A percentile compares a stretch with the other conserved stretches of the same genome.
Conservation (phyloP, 192 early-diverging fungal species). For the Coemansia sp. region DNA sequence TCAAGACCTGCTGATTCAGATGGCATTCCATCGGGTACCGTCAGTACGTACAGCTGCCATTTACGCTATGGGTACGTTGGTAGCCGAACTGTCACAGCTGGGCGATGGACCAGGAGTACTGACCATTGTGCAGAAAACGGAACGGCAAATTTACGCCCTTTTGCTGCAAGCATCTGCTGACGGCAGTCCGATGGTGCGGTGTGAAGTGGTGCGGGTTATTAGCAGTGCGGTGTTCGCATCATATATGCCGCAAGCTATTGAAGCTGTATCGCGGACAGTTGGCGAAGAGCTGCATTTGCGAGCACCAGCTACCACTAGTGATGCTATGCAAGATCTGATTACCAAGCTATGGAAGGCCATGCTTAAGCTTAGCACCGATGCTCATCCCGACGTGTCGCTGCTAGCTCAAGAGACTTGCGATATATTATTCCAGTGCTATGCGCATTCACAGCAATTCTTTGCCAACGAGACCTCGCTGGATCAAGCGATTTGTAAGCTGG, state of each 20-base stretch:
- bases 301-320: constrained; percentile 4
- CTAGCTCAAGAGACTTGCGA: constrained; percentile 75
- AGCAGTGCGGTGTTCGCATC: constrained; percentile 71
- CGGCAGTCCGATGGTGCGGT: constrained; percentile 85
- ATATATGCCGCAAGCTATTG: constrained; percentile 60
- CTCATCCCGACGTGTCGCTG: constrained; percentile 72
- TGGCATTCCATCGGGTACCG: constrained; percentile 50
- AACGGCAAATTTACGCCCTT: constrained; percentile 65
- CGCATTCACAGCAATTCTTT: constrained; percentile 40
- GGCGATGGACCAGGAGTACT: no score
- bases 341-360: constrained; percentile 79
- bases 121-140: constrained; percentile 68
- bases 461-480: constrained; percentile 32
- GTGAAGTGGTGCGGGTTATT: constrained; percentile 78
- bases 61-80: constrained; percentile 75
- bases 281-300: constrained; percentile 37
- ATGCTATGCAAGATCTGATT: constrained; percentile 35
- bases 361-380: constrained; percentile 77
- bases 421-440: constrained; percentile 50
- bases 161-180: constrained; percentile 64
- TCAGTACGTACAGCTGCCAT: constrained; percentile 85
- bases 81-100: no score
- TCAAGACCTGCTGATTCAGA: constrained; percentile 40
- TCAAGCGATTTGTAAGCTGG: constrained; percentile 35
- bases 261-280: constrained; percentile 58